phyloP scores from a whole-genome alignment of 306 rosid genomes.

The Castanea sativa region DNA sequence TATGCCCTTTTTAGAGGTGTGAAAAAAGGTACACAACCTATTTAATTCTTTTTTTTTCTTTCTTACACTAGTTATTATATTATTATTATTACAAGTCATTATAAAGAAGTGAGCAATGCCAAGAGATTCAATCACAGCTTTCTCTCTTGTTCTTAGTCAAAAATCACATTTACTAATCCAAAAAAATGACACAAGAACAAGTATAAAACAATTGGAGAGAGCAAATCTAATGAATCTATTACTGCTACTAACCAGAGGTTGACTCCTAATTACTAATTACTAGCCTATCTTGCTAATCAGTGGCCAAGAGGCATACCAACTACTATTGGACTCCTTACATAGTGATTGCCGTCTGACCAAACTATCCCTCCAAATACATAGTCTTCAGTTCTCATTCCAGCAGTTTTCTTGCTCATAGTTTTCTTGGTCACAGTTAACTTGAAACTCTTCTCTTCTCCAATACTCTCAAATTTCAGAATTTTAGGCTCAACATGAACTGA shows the following conservation, averaged over 20 bases:
- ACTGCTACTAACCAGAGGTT: neutral
- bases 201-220: neutral
- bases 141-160: too few species aligned
- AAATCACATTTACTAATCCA: too few species aligned
- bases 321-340: constrained; percentile 57
- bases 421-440: constrained; percentile 35
- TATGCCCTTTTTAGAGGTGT: too few species aligned
- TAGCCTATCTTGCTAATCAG: neutral
- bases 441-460: constrained; percentile 58
- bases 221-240: neutral
- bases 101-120: too few species aligned
- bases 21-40: too few species aligned
- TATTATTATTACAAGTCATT: too few species aligned
- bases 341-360: constrained; percentile 63
- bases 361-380: constrained; percentile 44
- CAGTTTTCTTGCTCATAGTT: constrained; percentile 29
- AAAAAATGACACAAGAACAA: neutral
- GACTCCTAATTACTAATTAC: neutral
- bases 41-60: too few species aligned
- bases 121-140: too few species aligned
- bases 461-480: constrained; percentile 32
- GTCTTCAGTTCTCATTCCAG: neutral
- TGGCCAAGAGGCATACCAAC: constrained; percentile 25
- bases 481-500: constrained; percentile 45
- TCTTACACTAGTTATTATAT: too few species aligned